Base-by-base conservation (phyloP, 345 rosid species). In the Populus nigra region DNA sequence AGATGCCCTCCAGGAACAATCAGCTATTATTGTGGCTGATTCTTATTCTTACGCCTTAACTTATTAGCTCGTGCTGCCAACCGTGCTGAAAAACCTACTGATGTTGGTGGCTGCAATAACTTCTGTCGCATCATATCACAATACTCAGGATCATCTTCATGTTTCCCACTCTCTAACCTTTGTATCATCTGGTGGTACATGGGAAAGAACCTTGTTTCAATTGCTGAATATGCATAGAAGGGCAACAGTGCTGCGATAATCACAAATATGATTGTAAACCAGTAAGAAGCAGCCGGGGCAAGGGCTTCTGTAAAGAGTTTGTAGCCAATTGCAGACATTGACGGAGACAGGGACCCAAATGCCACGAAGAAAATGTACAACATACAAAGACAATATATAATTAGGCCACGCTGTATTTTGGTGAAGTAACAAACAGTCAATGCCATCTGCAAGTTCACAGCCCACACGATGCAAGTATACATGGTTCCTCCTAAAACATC, bases 151-250 rank as follows among this genome's bases (percentile, higher is more conserved):
- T 95, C 93, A 35, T 89, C 83, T 9, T 92, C 83, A 43, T 69
- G 88, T 61, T 94, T 98, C 39, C 90, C 97, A 12, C 77, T 83
- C 78, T 96, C 82, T 65, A 95, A 86, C 99, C 97, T 89, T 81
- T 91, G 98, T 81, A 95, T 87, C 90, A 89, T 93, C 69, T 84
- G 92, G 75, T 95, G 99, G 83, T 88, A 95, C 98, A 93, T 89
- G 41, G 99, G 99, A 81, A 91, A 95, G 87, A 95, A 93, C 36
- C 90, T 79, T 90, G 86, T 91, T 77, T 91, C 93, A 71, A 91
- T 50, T 1, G 92, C 90, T 0, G 92, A 80, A 82, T 83, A 91
- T 6, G 87, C 71, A 84, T 90, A 91, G 86, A 85, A 93, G 0
- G 99, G 99, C 79, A 89, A 68, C 39, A 93, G 71, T 0, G 97